Percentiles rank a stretch among this genome's conserved stretches.
Conservation (phyloP, 2,329 filamentous ascomycete genomes). For the Paraphoma chrysanthemicola region DNA sequence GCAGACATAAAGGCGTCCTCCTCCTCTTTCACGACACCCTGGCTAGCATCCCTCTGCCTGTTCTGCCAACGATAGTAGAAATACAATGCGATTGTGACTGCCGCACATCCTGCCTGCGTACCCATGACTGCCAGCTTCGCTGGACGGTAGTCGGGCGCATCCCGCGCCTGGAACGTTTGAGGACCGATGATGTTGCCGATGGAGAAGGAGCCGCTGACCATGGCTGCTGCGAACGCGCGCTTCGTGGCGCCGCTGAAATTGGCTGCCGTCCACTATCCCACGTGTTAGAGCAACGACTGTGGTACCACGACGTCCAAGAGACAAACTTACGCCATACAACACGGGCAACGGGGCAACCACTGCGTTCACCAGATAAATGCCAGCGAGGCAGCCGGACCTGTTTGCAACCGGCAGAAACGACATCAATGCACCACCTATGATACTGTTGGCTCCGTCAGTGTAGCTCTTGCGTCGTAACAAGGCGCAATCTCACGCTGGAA, state of each 20-base stretch:
- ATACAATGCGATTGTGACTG: constrained; percentile 13
- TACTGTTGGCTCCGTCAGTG: background rate
- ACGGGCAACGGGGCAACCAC: constrained; percentile 23
- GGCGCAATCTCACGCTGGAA: constrained; percentile 3
- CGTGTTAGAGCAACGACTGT: background rate
- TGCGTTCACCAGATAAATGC: constrained; percentile 27
- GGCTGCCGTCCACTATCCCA: constrained; percentile 14
- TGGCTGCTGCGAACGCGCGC: constrained; percentile 40
- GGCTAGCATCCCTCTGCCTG: constrained; percentile 3
- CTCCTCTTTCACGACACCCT: background rate
- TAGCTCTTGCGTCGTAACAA: background rate
- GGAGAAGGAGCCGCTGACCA: constrained; percentile 44
- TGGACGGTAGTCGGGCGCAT: constrained; percentile 35
- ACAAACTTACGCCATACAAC: constrained; percentile 11
- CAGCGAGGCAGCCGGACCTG: constrained; percentile 20
- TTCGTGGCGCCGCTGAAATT: constrained; percentile 44
- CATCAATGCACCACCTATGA: constrained; percentile 19
- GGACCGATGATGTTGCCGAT: constrained; percentile 45
- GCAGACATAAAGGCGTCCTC: constrained; percentile 3
- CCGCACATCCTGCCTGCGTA: constrained; percentile 35
- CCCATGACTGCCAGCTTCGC: constrained; percentile 53
- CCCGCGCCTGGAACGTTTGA: constrained; percentile 23
- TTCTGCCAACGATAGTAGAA: constrained; percentile 24
- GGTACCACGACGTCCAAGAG: too few species aligned
- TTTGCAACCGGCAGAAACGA: constrained; percentile 22